Conservation (phyloP, 2,329 filamentous ascomycete genomes). For the Neopestalotiopsis sp. region DNA sequence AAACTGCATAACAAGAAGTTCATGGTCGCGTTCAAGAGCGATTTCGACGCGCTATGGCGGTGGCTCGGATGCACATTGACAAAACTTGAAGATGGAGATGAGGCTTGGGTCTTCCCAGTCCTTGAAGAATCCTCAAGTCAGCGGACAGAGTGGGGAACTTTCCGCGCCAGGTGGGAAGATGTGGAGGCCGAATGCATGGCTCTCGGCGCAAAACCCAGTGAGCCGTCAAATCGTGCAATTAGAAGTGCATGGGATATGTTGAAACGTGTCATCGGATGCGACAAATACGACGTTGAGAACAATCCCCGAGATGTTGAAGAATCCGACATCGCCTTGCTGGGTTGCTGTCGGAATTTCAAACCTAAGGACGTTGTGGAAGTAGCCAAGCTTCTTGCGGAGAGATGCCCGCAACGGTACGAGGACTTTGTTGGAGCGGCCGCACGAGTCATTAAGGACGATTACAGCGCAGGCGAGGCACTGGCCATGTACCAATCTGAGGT, state of each 20-base stretch:
- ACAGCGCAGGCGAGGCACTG: slow-evolving; percentile 22
- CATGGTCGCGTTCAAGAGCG: slow-evolving; percentile 56
- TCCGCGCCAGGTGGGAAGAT: slow-evolving; percentile 38
- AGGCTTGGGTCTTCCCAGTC: slow-evolving; percentile 41
- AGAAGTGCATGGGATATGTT: slow-evolving; percentile 10
- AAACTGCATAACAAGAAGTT: slow-evolving; percentile 64
- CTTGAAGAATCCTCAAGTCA: slow-evolving; percentile 38
- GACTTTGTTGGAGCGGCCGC: slow-evolving; percentile 33
- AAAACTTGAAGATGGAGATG: slow-evolving; percentile 42
- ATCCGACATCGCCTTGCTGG: slow-evolving; percentile 30
- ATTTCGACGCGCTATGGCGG: slow-evolving; percentile 54
- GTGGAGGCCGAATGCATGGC: slow-evolving; percentile 30
- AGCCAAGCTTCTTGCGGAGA: slow-evolving; percentile 30
- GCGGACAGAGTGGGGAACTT: slow-evolving; percentile 40
- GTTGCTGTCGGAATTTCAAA: slow-evolving; percentile 33
- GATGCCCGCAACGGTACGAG: slow-evolving; percentile 31
- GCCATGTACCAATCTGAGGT: slow-evolving; percentile 19
- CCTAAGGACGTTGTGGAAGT: slow-evolving; percentile 35
- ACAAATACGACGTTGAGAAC: slow-evolving; percentile 16
- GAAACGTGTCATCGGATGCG: slow-evolving; percentile 30
- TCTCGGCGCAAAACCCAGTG: slow-evolving; percentile 7
- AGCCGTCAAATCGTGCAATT: slow-evolving; percentile 7
- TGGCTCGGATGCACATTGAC: slow-evolving; percentile 52
- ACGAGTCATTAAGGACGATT: slow-evolving; percentile 31
- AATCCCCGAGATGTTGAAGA: slow-evolving; percentile 12